These are phyloP conservation scores for Dioszegia aurantiaca DNA, from an alignment of 768 basidiomycete genomes.

Conservation along the genomic window DNA sequence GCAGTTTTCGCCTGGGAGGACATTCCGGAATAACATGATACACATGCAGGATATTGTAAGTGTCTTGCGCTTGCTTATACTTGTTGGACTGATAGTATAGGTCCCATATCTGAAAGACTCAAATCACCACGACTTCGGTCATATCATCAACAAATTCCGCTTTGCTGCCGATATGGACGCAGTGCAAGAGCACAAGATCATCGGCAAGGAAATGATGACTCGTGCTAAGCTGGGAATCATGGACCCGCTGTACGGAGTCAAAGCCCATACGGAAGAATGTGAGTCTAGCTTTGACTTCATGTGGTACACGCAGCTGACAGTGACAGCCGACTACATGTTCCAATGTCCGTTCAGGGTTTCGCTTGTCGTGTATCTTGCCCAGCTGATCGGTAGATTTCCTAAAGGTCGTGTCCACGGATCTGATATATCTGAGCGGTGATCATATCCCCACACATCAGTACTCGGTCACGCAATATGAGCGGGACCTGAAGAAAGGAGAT, in stretches of 20 bases:
- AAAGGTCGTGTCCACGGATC: slow-evolving; percentile 95
- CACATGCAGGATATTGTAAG: slow-evolving; percentile 54
- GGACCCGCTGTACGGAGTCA: slow-evolving; percentile 69
- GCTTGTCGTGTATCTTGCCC: background rate
- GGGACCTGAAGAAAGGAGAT: slow-evolving; percentile 70
- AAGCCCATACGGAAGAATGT: slow-evolving; percentile 56
- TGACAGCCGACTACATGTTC: slow-evolving; percentile 76
- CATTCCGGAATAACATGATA: slow-evolving; percentile 81
- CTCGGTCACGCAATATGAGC: slow-evolving; percentile 92
- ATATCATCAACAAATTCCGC: slow-evolving; percentile 72
- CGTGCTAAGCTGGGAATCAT: slow-evolving; percentile 65
- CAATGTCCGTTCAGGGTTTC: slow-evolving; percentile 51
- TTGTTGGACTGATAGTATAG: slow-evolving; percentile 51
- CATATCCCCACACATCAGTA: slow-evolving; percentile 90
- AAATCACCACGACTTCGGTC: slow-evolving; percentile 89
- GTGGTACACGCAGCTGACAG: background rate
- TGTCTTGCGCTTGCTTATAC: background rate
- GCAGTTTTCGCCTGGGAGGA: slow-evolving; percentile 87
- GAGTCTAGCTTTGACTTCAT: slow-evolving; percentile 27
- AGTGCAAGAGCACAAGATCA: slow-evolving; percentile 33
- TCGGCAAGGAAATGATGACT: slow-evolving; percentile 53
- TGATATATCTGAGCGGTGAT: slow-evolving; percentile 75
- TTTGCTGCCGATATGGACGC: slow-evolving; percentile 72
- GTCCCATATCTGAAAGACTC: slow-evolving; percentile 90
- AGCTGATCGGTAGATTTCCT: slow-evolving; percentile 67